Evolutionary conservation across 1,284 basidiomycete species (phyloP), one percentile per base, ranked within the genome.

Genomic region (Ceratobasidium sp.): DNA sequence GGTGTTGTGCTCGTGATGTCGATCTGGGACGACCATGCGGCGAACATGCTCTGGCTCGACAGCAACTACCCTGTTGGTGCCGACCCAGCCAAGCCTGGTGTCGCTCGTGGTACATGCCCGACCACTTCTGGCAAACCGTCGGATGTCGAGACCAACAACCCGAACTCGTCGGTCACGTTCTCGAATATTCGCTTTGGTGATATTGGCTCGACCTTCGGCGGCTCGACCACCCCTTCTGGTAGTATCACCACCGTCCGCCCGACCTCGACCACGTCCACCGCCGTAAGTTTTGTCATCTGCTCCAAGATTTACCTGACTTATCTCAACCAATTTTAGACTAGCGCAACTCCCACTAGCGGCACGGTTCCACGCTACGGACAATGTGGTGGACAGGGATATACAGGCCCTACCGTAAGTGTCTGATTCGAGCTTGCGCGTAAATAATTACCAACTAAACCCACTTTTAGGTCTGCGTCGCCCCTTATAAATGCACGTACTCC

Each of bases 11-110:
- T 91, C 48, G 88, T 88, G 74, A 83, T 90, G 82, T 90, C 80
- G 89, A 90, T 84, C 84, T 30, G 27, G 27, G 27, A 30, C 27
- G 27, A 30, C 27, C 27, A 90, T 81, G 85, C 85, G 52, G 88
- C 86, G 79, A 83, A 88, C 82, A 90, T 90, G 89, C 86, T 89
- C 82, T 90, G 89, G 89, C 81, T 89, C 75, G 89, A 91, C 84
- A 85, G 84, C 81, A 84, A 82, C 85, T 90, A 90, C 85, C 89
- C 89, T 60, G 84, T 85, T 79, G 82, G 81, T 81, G 83, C 82
- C 30, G 81, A 84, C 80, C 81, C 87, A n/a, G 83, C 84, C 78
- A 76, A 79, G 68, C 88, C 89, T 66, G 89, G 89, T 83, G 85
- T 89, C 77, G 83, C 86, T 76, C 89, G 89, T 82, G 89, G 90